A percentile compares a stretch with the other conserved stretches of the same genome.
Conservation (phyloP, 2,329 filamentous ascomycete species). For the Fusarium haematococcum region DNA sequence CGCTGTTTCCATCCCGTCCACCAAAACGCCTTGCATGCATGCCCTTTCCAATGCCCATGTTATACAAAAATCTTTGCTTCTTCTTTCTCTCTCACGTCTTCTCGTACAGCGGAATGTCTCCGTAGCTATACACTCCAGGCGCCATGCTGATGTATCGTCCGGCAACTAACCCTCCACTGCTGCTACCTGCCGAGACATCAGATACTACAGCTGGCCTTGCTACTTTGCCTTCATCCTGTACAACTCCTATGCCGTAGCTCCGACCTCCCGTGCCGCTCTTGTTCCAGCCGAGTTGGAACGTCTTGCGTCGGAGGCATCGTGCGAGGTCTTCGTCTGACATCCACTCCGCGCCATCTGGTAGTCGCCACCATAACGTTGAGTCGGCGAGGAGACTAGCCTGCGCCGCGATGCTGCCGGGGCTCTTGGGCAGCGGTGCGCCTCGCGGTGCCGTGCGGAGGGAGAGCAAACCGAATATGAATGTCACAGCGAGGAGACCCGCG, state of each 20-base stretch:
- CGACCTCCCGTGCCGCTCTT: slow-evolving; percentile 29
- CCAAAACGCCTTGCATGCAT: slow-evolving; percentile 30
- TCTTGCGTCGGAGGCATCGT: slow-evolving; percentile 41
- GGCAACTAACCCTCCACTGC: slow-evolving; percentile 15
- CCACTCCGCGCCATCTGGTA: slow-evolving; percentile 45
- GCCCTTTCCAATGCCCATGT: neutral
- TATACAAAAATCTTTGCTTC: neutral
- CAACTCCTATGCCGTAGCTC: slow-evolving; percentile 43
- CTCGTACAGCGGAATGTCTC: slow-evolving; percentile 38
- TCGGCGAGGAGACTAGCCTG: slow-evolving; percentile 46
- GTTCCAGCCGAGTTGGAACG: slow-evolving; percentile 43
- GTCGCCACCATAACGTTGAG: slow-evolving; percentile 44
- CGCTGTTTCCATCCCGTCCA: slow-evolving; percentile 8
- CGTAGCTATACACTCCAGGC: slow-evolving; percentile 43
- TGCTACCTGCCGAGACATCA: slow-evolving; percentile 17
- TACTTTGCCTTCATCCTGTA: slow-evolving; percentile 43
- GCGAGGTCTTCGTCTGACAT: slow-evolving; percentile 43
- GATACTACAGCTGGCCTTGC: slow-evolving; percentile 14
- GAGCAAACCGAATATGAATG: slow-evolving; percentile 36
- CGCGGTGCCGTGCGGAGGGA: slow-evolving; percentile 39
- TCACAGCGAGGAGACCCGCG: slow-evolving; percentile 33
- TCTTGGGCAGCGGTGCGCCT: slow-evolving; percentile 39
- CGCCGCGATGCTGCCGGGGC: slow-evolving; percentile 46
- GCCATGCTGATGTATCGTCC: slow-evolving; percentile 43
- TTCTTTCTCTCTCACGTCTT: slow-evolving; percentile 15